Evolutionary conservation across 176 grass and related monocot species (phyloP), one percentile per base, ranked within the genome.

Genomic region (Aegilops longissima): DNA sequence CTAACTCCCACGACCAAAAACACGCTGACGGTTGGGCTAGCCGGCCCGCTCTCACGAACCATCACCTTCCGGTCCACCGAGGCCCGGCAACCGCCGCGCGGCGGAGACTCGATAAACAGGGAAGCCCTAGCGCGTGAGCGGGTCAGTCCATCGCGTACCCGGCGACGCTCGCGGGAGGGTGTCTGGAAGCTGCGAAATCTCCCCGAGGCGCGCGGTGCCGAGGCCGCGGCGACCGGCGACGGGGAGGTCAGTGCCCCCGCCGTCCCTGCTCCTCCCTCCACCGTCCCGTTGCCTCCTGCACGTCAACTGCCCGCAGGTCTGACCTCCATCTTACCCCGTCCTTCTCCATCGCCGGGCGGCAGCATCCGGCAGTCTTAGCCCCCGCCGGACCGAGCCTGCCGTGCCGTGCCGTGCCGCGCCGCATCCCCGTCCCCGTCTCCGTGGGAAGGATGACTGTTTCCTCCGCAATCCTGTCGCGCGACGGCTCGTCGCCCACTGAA

Each of bases 161-260:
- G 81, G 81, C 81, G 34, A 73, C 81, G 68, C 81, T 70, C 81
- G 47, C 81, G 81, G 80, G 73, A 69, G 25, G 61, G 25, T 61
- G 81, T 73, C 75, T 71, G 82, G 82, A 56, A 74, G 58, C 76
- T 74, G 82, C 58, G 66, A 40, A 80, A 84, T 84, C 87, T 45
- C n/a, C 31, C 4, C 8, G 31, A 65, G 23, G n/a, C 65, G 54
- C 66, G 40, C 58, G 31, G 58, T 58, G 86, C 69, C 69, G 39
- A 5, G 24, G 20, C 87, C 27, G 52, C 67, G 31, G 66, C 45
- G 45, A 49, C 45, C 45, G 42, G 42, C 10, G 42, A 44, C 42
- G 45, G 45, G 20, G 42, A 89, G 82, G 82, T 89, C 56, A 89
- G 82, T 84, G 21, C 40, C 30, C 77, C 16, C 23, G 21, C 59